These are phyloP conservation scores for Salix exigua DNA, from an alignment of 345 rosid species.

Conservation along the genomic window DNA sequence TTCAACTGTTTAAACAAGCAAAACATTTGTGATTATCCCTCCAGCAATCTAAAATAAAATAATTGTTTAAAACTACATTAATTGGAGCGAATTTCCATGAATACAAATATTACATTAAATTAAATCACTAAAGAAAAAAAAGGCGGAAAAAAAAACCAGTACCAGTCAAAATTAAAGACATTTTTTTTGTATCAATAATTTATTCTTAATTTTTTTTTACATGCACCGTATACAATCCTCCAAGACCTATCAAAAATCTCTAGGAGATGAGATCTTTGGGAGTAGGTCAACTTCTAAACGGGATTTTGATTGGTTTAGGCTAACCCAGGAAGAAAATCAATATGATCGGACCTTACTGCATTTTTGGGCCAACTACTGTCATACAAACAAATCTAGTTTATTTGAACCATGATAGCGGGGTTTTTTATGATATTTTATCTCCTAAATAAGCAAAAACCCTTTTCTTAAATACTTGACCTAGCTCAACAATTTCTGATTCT, in stretches of 20 bases:
- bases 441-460: slow-evolving; percentile 67
- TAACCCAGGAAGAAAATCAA: neutral
- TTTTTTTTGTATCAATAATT: neutral
- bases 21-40: neutral
- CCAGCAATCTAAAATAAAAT: neutral
- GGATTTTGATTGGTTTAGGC: neutral
- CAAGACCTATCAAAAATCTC: neutral
- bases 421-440: slow-evolving; percentile 21
- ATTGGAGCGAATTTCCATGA: neutral
- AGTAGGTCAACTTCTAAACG: neutral
- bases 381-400: neutral
- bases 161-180: neutral
- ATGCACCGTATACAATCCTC: neutral
- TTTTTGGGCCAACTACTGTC: neutral
- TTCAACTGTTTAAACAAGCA: neutral
- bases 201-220: neutral
- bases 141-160: neutral
- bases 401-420: neutral
- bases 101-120: neutral
- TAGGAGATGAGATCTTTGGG: neutral
- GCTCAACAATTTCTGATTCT: slow-evolving; percentile 56
- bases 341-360: neutral
- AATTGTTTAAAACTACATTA: neutral
- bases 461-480: slow-evolving; percentile 61
- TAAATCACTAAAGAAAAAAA: neutral